Evolutionary conservation across 306 rosid genomes (phyloP).

Genomic region (Lagenaria siceraria): DNA sequence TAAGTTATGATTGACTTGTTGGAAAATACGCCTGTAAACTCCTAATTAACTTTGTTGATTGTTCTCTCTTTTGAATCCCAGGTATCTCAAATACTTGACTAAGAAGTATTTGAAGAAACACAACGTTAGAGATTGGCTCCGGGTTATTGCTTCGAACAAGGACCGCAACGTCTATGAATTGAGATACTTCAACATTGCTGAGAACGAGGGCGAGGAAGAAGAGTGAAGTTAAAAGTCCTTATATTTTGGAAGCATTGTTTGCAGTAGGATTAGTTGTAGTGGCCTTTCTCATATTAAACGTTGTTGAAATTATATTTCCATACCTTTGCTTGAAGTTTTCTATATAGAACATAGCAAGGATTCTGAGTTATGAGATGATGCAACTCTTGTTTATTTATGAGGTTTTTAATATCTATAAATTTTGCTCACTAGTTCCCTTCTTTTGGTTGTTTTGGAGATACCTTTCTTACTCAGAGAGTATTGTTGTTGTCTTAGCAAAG

Average conservation of each 20-base stretch:
- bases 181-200: conserved; percentile 92
- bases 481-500: background rate
- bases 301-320: conserved; percentile 1
- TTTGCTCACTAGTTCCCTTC: background rate
- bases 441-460: background rate
- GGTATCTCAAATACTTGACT: conserved; percentile 73
- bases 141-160: conserved; percentile 86
- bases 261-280: background rate
- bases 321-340: background rate
- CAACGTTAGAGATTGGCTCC: conserved; percentile 94
- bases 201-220: conserved; percentile 92
- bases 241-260: background rate
- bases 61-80: conserved; percentile 7
- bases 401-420: background rate
- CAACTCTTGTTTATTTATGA: background rate
- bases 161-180: conserved; percentile 72
- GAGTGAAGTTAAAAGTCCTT: conserved; percentile 23
- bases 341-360: background rate
- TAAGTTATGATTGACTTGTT: background rate
- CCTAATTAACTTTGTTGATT: background rate
- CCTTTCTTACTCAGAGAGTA: background rate
- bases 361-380: background rate
- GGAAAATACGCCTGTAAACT: background rate
- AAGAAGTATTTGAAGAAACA: conserved; percentile 96
- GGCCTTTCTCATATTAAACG: background rate